Conservation (phyloP, 2,329 filamentous ascomycete species). For the Apiospora aurea region DNA sequence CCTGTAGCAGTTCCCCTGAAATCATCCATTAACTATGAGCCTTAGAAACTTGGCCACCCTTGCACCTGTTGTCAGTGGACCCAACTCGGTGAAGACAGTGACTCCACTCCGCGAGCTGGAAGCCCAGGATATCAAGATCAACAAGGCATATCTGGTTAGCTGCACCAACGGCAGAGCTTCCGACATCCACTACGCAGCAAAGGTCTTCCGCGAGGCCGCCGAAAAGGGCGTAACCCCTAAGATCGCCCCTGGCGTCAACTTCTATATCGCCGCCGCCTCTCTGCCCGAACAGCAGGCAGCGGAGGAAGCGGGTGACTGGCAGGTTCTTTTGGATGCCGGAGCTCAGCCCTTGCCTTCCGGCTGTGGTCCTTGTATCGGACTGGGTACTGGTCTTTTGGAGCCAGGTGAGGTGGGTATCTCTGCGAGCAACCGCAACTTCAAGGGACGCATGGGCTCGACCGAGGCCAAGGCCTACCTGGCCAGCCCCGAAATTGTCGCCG, state of each 20-base stretch:
- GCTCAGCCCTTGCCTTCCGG: conserved; percentile 73
- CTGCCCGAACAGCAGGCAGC: conserved; percentile 76
- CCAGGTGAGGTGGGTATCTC: conserved; percentile 86
- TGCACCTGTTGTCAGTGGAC: conserved; percentile 83
- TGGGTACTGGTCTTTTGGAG: conserved; percentile 79
- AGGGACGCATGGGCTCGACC: conserved; percentile 84
- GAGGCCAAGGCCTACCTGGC: conserved; percentile 86
- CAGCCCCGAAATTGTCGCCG: conserved; percentile 90
- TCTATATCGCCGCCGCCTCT: conserved; percentile 92
- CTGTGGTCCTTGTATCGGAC: conserved; percentile 87
- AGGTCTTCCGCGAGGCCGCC: conserved; percentile 83
- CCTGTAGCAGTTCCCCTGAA: neutral
- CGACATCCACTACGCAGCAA: conserved; percentile 82
- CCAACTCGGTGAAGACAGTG: conserved; percentile 89
- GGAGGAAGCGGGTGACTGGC: conserved; percentile 86
- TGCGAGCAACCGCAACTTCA: conserved; percentile 88
- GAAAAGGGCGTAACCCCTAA: conserved; percentile 70
- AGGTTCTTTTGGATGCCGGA: conserved; percentile 81
- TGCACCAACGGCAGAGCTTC: conserved; percentile 88
- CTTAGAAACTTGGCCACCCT: conserved; percentile 75
- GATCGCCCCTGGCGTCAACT: conserved; percentile 77
- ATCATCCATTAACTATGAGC: neutral
- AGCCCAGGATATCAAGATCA: conserved; percentile 74
- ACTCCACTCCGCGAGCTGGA: conserved; percentile 80
- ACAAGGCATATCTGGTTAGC: conserved; percentile 87